Percentiles rank a stretch among this genome's conserved stretches.
phyloP scores from a whole-genome alignment of 2,329 filamentous ascomycete genomes.

The Ceratocystis albifundus region DNA sequence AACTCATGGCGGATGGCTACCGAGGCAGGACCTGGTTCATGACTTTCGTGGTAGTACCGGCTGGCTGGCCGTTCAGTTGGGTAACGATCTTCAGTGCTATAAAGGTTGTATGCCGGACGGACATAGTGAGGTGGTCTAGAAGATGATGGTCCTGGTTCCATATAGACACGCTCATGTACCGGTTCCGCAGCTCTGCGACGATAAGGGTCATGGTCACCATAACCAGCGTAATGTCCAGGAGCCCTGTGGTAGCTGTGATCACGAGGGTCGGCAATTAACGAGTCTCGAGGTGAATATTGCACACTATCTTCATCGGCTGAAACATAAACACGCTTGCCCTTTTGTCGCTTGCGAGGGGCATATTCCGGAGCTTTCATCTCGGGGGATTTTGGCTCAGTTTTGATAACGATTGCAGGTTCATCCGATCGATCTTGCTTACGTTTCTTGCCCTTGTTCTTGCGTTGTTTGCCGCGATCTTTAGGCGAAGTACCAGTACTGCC shows the following conservation, averaged over 20 bases:
- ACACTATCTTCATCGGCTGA: conserved; percentile 6
- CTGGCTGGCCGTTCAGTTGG: conserved; percentile 1
- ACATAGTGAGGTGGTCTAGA: conserved; percentile 14
- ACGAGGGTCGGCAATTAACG: conserved; percentile 11
- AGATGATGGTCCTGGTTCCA: not conserved
- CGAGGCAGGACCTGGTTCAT: not conserved
- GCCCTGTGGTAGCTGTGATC: conserved; percentile 3
- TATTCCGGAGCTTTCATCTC: conserved; percentile 44
- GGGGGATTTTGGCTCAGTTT: conserved; percentile 52
- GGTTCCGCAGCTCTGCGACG: conserved; percentile 26
- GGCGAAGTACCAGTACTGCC: conserved; percentile 18
- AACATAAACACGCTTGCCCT: conserved; percentile 27
- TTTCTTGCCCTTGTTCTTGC: conserved; percentile 41
- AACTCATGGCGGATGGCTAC: not conserved
- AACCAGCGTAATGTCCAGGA: conserved; percentile 14
- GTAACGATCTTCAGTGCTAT: conserved; percentile 7
- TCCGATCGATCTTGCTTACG: conserved; percentile 35
- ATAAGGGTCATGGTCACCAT: conserved; percentile 21
- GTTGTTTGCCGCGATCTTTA: conserved; percentile 27
- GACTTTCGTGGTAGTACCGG: conserved; percentile 11
- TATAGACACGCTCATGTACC: conserved; percentile 11
- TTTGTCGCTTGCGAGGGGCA: conserved; percentile 47
- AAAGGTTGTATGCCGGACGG: conserved; percentile 16
- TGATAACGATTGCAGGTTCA: conserved; percentile 44
- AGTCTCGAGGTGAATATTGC: conserved; percentile 25